Percentiles rank a stretch among this genome's conserved stretches.
phyloP scores from a whole-genome alignment of 106 monocot genomes.

The Acorus gramineus region DNA sequence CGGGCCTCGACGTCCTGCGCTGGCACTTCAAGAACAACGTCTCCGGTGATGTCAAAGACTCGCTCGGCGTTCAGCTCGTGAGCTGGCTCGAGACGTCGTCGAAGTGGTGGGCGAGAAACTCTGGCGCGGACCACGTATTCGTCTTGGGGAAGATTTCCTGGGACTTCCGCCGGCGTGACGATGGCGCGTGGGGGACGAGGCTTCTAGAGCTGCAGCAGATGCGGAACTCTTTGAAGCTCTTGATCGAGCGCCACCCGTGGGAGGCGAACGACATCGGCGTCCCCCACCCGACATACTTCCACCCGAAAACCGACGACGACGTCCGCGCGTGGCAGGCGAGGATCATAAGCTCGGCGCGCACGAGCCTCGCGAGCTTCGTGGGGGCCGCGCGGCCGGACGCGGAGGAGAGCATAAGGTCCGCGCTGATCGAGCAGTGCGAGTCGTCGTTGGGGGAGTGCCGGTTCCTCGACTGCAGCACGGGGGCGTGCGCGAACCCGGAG shows the following conservation, averaged over 20 bases:
- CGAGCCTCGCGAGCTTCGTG: conserved; percentile 29
- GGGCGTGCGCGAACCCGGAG: conserved; percentile 17
- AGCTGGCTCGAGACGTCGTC: conserved; percentile 17
- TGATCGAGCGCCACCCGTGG: conserved; percentile 56
- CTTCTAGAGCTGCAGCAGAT: conserved; percentile 23
- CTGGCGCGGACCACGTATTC: conserved; percentile 40
- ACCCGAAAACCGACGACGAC: conserved; percentile 30
- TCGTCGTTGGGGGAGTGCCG: conserved; percentile 6
- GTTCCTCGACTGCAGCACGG: conserved; percentile 27
- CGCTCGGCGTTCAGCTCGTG: conserved; percentile 27
- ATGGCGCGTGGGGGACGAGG: conserved; percentile 33
- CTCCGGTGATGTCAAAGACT: conserved; percentile 24
- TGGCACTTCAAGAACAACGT: conserved; percentile 47
- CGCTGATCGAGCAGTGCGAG: conserved; percentile 26
- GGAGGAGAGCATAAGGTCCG: conserved; percentile 20
- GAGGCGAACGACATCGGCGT: conserved; percentile 34
- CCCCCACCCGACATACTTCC: conserved; percentile 55
- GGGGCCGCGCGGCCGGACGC: conserved; percentile 21
- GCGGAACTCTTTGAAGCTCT: conserved; percentile 31
- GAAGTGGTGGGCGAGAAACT: conserved; percentile 12
- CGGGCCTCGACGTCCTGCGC: conserved; percentile 36
- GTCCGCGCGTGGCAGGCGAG: conserved; percentile 23
- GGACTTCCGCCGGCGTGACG: conserved; percentile 29
- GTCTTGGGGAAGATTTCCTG: conserved; percentile 53
- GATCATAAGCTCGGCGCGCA: conserved; percentile 7